Evolutionary conservation across 2,329 filamentous ascomycete genomes (phyloP), one percentile per base, ranked within the genome.

Genomic region (Lecanicillium sp.): DNA sequence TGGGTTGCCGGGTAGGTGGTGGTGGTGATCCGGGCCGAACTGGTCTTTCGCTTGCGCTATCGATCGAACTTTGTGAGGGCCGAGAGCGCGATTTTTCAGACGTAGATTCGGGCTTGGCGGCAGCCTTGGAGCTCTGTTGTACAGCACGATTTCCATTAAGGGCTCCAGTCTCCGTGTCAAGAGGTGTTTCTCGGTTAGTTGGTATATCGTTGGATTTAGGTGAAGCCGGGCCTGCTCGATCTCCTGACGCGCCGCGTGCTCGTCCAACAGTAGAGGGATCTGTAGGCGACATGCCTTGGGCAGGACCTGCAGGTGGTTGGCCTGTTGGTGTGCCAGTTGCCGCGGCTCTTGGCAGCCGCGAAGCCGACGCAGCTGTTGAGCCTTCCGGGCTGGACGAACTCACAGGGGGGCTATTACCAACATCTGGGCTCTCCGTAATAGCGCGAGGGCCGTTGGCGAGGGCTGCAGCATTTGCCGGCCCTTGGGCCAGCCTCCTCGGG

Each of bases 111-210:
- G 59, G 49, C 45, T 57, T 62, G 32, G 22, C 20, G 9, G 29
- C 34, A n/a, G 63, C 48, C 63, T 57, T 25, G 52, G 33, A 33
- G 52, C 46, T 42, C 43, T 79, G 74, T 4, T 72, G 76, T 9
- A 81, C 79, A 4, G 80, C 83, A 25, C 75, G 73, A 37, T 73
- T 70, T n/a, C 80, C 82, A 44, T 80, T 79, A 9, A 68, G 60
- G 3, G 60, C 57, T 5, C 74, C 66, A 22, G 63, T 68, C 18
- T 80, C 80, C 25, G 64, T 11, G 6, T 25, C 22, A 25, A 11
- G 7, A 11, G 22, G 22, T 11, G 22, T 6, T 11, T 25, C 22
- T 11, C 22, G 22, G 22, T 11, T 25, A 25, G 11, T 25, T 6
- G 22, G 6, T 25, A 11, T 63, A 33, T 65, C 63, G 38, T 54